Percentiles rank a stretch among this genome's conserved stretches.
phyloP scores from a whole-genome alignment of 2,329 filamentous ascomycete species.

The Pseudonectria foliicola region DNA sequence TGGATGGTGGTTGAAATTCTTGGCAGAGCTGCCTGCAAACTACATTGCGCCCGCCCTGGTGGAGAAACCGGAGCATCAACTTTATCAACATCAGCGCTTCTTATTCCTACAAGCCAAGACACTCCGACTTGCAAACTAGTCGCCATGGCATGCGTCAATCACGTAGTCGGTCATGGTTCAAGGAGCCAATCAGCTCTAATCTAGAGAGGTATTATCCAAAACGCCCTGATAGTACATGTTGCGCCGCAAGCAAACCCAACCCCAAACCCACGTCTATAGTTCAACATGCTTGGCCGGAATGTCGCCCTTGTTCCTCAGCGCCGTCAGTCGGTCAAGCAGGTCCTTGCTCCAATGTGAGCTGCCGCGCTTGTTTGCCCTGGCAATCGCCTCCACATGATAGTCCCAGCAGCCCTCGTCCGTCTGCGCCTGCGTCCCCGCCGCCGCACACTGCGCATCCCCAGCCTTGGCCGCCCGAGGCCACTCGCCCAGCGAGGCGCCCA shows the following conservation, averaged over 20 bases:
- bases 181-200: no score
- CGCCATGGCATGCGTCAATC: no score
- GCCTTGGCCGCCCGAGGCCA: conserved; percentile 41
- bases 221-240: neutral
- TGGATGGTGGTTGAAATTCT: no score
- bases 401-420: conserved; percentile 52
- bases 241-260: neutral
- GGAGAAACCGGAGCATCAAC: no score
- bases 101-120: no score
- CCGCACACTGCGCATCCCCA: conserved; percentile 30
- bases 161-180: no score
- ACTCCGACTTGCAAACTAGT: no score
- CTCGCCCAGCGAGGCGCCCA: conserved; percentile 50
- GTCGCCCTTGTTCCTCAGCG: conserved; percentile 23
- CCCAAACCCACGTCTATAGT: conserved; percentile 21
- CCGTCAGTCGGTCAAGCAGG: conserved; percentile 29
- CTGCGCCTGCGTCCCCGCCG: conserved; percentile 19
- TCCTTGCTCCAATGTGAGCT: conserved; percentile 40
- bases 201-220: no score
- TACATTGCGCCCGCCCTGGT: no score
- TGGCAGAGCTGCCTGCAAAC: no score
- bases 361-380: conserved; percentile 29
- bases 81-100: no score
- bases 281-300: conserved; percentile 21
- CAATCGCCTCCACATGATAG: conserved; percentile 39